phyloP scores from a whole-genome alignment of 768 basidiomycete species.

The Mycena filopes region DNA sequence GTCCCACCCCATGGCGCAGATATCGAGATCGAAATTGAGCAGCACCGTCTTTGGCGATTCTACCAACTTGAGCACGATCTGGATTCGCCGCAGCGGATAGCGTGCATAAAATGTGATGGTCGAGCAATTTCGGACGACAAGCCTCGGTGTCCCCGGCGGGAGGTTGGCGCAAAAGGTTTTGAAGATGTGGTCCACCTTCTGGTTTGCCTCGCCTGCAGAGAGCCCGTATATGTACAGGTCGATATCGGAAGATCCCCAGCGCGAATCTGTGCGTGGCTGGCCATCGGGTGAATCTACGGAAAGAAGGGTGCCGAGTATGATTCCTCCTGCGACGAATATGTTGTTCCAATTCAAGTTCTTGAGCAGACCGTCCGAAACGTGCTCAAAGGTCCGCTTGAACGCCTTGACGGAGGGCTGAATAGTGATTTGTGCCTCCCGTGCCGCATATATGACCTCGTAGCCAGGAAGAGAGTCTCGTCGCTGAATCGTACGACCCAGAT shows the following conservation, averaged over 20 bases:
- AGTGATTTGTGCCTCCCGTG: slow-evolving; percentile 1
- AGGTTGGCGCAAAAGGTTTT: slow-evolving; percentile 19
- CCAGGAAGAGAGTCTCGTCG: slow-evolving; percentile 7
- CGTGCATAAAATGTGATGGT: slow-evolving; percentile 24
- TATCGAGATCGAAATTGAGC: slow-evolving; percentile 26
- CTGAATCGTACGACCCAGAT: slow-evolving; percentile 1
- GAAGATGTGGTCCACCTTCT: slow-evolving; percentile 15
- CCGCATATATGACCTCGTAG: slow-evolving; percentile 1
- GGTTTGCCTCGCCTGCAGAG: background rate
- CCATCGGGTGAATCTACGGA: slow-evolving; percentile 7
- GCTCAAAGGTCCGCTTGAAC: slow-evolving; percentile 14
- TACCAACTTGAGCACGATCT: slow-evolving; percentile 21
- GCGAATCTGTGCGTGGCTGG: background rate
- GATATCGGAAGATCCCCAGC: slow-evolving; percentile 20
- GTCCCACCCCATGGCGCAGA: slow-evolving; percentile 30
- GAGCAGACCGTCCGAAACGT: slow-evolving; percentile 20
- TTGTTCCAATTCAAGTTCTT: slow-evolving; percentile 22
- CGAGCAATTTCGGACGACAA: slow-evolving; percentile 16
- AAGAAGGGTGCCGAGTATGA: slow-evolving; percentile 11
- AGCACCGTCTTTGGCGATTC: slow-evolving; percentile 17
- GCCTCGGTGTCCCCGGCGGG: background rate
- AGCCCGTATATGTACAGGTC: slow-evolving; percentile 24
- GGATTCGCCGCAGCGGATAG: slow-evolving; percentile 25
- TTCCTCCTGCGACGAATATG: slow-evolving; percentile 19
- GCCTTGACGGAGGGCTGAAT: slow-evolving; percentile 21